Evolutionary conservation across 2,329 filamentous ascomycete genomes (phyloP).

Genomic region (Curvularia sp.): DNA sequence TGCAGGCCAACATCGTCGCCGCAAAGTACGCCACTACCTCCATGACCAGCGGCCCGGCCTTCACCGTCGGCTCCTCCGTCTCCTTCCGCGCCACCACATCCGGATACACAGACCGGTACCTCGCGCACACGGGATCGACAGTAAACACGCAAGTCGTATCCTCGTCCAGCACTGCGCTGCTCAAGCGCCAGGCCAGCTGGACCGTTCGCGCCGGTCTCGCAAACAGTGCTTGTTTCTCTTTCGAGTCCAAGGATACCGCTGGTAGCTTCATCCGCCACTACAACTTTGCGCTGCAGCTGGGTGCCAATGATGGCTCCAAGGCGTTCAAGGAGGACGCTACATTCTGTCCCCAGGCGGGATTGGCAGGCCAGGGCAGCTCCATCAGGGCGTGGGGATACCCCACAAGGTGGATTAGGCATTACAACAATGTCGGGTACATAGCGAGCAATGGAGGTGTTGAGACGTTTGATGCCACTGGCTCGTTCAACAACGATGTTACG

Average conservation of each 20-base stretch:
- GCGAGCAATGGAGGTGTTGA: slow-evolving; percentile 65
- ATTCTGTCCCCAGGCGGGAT: slow-evolving; percentile 63
- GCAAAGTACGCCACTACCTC: slow-evolving; percentile 62
- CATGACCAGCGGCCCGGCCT: slow-evolving; percentile 57
- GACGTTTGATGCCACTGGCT: slow-evolving; percentile 57
- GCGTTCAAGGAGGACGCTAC: slow-evolving; percentile 67
- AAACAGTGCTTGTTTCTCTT: slow-evolving; percentile 65
- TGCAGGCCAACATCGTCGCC: slow-evolving; percentile 67
- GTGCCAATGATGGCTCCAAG: slow-evolving; percentile 62
- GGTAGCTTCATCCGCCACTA: slow-evolving; percentile 66
- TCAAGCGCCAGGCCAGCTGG: slow-evolving; percentile 65
- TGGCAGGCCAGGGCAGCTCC: slow-evolving; percentile 60
- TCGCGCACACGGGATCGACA: slow-evolving; percentile 60
- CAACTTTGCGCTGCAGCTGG: slow-evolving; percentile 60
- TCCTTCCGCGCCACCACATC: slow-evolving; percentile 64
- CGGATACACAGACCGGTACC: slow-evolving; percentile 61
- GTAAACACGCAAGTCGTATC: slow-evolving; percentile 64
- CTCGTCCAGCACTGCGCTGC: slow-evolving; percentile 57
- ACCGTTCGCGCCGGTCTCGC: slow-evolving; percentile 63
- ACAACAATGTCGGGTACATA: slow-evolving; percentile 54
- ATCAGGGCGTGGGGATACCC: slow-evolving; percentile 67
- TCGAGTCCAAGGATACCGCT: slow-evolving; percentile 65
- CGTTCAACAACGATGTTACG: slow-evolving; percentile 64
- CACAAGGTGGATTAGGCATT: slow-evolving; percentile 66
- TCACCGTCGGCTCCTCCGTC: slow-evolving; percentile 59